Base-by-base conservation (phyloP, 2,329 filamentous ascomycete species). In the Epicoccum sorghinum region DNA sequence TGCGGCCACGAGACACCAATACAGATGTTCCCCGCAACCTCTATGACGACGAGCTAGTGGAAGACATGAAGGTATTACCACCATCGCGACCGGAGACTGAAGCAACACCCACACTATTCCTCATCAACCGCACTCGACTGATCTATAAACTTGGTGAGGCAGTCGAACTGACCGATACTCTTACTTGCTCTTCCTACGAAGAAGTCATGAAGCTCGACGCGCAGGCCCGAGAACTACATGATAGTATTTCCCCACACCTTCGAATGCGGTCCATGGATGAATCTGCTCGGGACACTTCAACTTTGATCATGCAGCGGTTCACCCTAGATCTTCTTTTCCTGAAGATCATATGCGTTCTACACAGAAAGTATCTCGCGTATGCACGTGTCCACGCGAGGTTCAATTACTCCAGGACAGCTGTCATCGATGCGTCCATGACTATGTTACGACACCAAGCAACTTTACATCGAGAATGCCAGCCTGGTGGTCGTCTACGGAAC, bases 271-370 rank as follows among this genome's bases (percentile, higher is more conserved):
- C 88, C 0, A 81, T 96, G 54, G 88, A 93, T 53, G 88, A 91
- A 50, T 86, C 83, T 37, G 87, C 85, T 4, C 82, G 87, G 41
- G 93, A 96, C 55, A 87, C 85, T 0, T 79, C 83, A 2, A 82
- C 82, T 22, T 67, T 87, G 29, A 84, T 97, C 53, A 89, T 96
- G 78, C 89, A 93, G 46, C 87, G 93, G 25, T 93, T 92, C 70
- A 89, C 89, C 52, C 79, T 97, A 29, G 90, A 95, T 58, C 88
- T 95, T 44, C 78, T 97, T 4, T 96, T 92, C 69, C 87, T 96
- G 60, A 96, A 96, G 76, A 89, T 92, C 14, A 83, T 96, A 65
- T 96, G 91, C 66, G 84, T 96, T 22, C 83, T 99, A 35, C 95
- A 99, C 73, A 85, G 92, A 45, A 92, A 92, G 60, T 97, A 95